Base-by-base conservation (phyloP, 2,329 filamentous ascomycete species). In the Sclerotinia nivalis region DNA sequence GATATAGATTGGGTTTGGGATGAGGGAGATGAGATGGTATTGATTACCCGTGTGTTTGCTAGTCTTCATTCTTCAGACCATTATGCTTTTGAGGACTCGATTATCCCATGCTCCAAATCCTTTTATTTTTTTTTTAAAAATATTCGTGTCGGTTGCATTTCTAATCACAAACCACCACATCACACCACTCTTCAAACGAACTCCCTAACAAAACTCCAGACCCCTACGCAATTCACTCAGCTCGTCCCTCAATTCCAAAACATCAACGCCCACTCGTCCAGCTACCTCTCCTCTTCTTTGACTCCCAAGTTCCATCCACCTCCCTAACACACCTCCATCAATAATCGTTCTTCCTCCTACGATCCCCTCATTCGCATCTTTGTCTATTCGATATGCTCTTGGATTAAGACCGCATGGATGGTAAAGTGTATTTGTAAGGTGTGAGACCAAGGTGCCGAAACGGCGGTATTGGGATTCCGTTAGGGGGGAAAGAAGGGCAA, bases 391-490 rank as follows among this genome's bases (percentile, higher is more conserved):
- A 81, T 95, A 92, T 0, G 89, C 92, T 69, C 91, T 89, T 2
- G 93, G 91, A 80, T 98, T 98, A 64, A 97, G 84, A 0, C 92
- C 93, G 10, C 89, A 92, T 6, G 91, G 83, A 72, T 93, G 89
- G 56, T 92, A 89, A 10, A 97, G 86, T 0, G 90, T 89, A 47
- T 89, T 92, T 12, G 89, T 85, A 1, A 99, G 84, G 78, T 96
- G 93, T 5, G 90, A 91, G 60, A 94, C 88, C 5, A 99, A 84
- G 1, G 92, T 93, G 5, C 89, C 89, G 4, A 99, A 86, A 0
- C 94, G 90, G 1, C 96, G 90, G 81, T 98, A 98, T 15, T 89
- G 85, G 8, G 90, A 84, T 80, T 98, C 95, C 0, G 89, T 84
- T 1, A 98, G 83, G 0, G 95, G 89, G 0, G 91, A 91, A 13